A percentile compares a stretch with the other conserved stretches of the same genome.
Evolutionary conservation across 2,329 filamentous ascomycete species (phyloP).

Genomic region (Penicillium sp.): DNA sequence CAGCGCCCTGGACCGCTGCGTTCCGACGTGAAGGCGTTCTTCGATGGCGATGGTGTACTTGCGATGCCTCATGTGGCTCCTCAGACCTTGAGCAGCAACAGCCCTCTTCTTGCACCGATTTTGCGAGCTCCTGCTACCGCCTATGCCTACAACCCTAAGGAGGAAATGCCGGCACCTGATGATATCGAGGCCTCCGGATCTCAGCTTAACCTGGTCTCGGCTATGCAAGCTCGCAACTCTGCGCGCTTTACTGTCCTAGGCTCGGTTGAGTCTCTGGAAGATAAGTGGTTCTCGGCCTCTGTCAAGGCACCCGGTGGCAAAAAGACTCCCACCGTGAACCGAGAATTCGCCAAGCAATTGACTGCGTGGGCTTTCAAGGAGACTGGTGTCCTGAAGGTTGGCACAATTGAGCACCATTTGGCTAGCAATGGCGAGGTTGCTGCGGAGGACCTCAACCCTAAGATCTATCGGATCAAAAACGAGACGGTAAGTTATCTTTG

Average conservation of each 20-base stretch:
- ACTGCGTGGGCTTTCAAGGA: slow-evolving; percentile 98
- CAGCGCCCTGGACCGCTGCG: slow-evolving; percentile 61
- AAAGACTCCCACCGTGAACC: slow-evolving; percentile 64
- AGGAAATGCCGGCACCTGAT: slow-evolving; percentile 65
- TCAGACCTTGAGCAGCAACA: slow-evolving; percentile 70
- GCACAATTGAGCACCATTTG: slow-evolving; percentile 70
- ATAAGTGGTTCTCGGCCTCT: slow-evolving; percentile 80
- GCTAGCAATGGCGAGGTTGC: slow-evolving; percentile 48
- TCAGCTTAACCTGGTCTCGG: slow-evolving; percentile 78
- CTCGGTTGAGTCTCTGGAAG: slow-evolving; percentile 76
- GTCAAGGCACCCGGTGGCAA: slow-evolving; percentile 57
- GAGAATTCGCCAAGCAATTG: slow-evolving; percentile 75
- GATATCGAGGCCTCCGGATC: slow-evolving; percentile 78
- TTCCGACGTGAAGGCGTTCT: slow-evolving; percentile 69
- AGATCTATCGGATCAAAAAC: slow-evolving; percentile 92
- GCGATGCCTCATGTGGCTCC: slow-evolving; percentile 78
- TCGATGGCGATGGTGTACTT: slow-evolving; percentile 62
- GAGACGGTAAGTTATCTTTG: slow-evolving; percentile 67
- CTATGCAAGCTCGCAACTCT: slow-evolving; percentile 86
- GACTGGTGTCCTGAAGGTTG: slow-evolving; percentile 79
- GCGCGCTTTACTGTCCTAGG: slow-evolving; percentile 82
- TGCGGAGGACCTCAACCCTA: slow-evolving; percentile 59
- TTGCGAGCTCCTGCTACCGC: slow-evolving; percentile 76
- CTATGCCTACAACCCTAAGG: slow-evolving; percentile 91
- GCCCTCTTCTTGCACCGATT: slow-evolving; percentile 72